Base-by-base conservation (phyloP, 306 rosid species). In the Prunus salicina region DNA sequence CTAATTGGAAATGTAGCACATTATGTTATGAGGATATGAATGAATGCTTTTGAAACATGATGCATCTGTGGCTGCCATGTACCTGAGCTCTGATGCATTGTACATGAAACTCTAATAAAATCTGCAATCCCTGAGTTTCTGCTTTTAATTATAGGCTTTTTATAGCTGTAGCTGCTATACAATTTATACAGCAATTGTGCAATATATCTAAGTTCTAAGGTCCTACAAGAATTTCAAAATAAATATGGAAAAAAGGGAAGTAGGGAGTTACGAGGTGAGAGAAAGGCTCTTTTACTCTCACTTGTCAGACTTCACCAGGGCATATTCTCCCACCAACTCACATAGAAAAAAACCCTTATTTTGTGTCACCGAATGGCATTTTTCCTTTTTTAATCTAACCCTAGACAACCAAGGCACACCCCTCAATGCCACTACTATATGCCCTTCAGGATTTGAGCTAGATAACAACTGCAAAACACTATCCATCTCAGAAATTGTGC, bases 241-340 rank as follows among this genome's bases (percentile, higher is more conserved):
- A 27, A 66, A 60, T 22, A 8, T 28, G 51, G 53, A 38, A 71
- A 63, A 62, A 58, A 20, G 64, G 73, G 67, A 78, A 64, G 83
- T 49, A 64, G 78, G 25, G 81, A 72, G 46, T 71, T 55, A 6
- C 68, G 75, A 83, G 86, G 83, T 56, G 38, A 27, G 75, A 61
- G 45, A 46, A 68, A 68, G 30, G 20, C 11, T 34, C 34, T 73
- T 76, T 79, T 20, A 30, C 69, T 80, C 75, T 60, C 30, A 61
- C 46, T 20, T 46, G 78, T 69, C 84, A 69, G 83, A 43, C 70
- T 51, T 45, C 49, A 60, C n/a, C 47, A 15, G 84, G 53, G 81
- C 81, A 76, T 86, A 80, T 78, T 58, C 43, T 38, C 89, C 53
- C 81, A 32, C 72, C 76, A 66, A 71, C 79, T 69, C 79, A 60